Conservation (phyloP, 352 stramenopile species). For the Phytophthora lateralis region DNA sequence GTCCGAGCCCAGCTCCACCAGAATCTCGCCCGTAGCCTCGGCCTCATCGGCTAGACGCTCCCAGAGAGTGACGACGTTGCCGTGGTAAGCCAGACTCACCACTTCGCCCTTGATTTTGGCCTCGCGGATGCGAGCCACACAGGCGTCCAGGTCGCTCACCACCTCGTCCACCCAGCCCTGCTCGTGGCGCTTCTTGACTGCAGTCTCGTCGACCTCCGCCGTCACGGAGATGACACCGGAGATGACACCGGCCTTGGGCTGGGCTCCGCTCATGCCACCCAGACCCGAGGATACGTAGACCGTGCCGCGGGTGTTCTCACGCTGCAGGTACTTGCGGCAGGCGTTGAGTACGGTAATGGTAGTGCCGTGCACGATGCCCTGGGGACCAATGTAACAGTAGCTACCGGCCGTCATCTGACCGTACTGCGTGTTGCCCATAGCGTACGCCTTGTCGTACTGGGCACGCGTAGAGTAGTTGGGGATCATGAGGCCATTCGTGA, state of each 20-base stretch:
- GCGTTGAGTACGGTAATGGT: slow-evolving; percentile 92
- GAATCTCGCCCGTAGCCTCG: slow-evolving; percentile 64
- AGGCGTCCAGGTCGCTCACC: slow-evolving; percentile 65
- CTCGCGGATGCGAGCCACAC: slow-evolving; percentile 62
- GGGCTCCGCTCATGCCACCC: slow-evolving; percentile 87
- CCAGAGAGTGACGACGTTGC: slow-evolving; percentile 90
- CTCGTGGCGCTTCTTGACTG: slow-evolving; percentile 85
- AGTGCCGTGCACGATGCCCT: slow-evolving; percentile 91
- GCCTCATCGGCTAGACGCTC: slow-evolving; percentile 78
- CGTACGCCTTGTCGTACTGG: slow-evolving; percentile 90
- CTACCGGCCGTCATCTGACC: slow-evolving; percentile 91
- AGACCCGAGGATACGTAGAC: slow-evolving; percentile 89
- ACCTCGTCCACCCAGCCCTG: slow-evolving; percentile 90
- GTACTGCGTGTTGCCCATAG: slow-evolving; percentile 87
- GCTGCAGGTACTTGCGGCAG: slow-evolving; percentile 85
- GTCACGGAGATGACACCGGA: slow-evolving; percentile 87
- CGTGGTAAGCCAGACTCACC: slow-evolving; percentile 84
- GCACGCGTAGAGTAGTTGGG: slow-evolving; percentile 88
- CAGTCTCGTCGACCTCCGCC: slow-evolving; percentile 77
- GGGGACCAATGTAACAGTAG: slow-evolving; percentile 92
- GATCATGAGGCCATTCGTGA: slow-evolving; percentile 92
- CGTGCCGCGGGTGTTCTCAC: slow-evolving; percentile 71
- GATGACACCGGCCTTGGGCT: slow-evolving; percentile 87
- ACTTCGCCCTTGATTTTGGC: slow-evolving; percentile 65
- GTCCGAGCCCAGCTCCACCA: slow-evolving; percentile 88